Evolutionary conservation across 768 basidiomycete genomes (phyloP), one percentile per base, ranked within the genome.

Genomic region (Lentinus brumalis): DNA sequence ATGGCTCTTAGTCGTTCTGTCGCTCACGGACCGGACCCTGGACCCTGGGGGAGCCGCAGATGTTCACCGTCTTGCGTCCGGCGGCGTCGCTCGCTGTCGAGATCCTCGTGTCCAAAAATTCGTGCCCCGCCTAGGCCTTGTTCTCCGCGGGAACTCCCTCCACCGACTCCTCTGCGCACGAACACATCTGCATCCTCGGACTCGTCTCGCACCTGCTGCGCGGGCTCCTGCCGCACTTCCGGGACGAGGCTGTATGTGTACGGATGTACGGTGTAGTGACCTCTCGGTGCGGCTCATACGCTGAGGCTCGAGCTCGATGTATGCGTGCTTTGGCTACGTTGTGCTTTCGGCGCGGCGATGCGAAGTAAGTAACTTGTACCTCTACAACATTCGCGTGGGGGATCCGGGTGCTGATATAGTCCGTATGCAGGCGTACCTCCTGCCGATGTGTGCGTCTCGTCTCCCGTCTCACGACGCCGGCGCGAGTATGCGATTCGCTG

Each of bases 1-100:
- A 35, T 89, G 96, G 35, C 62, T 82, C 21, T 1, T 26, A 26
- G 21, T 26, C 21, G 21, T 2, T 26, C 21, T 26, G 88, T 86
- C 85, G 2, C 74, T 91, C 45, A 90, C 91, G 0, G 96, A 98
- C 71, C 83, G 95, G 44, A 96, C 96, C 3, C 83, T 98, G 14
- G 97, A 98, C 73, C 96, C 1, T 2, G 21, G 21, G 21, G 21
- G 21, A 26, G 21, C 21, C 21, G 21, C 21, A 98, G 73, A 98
- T 98, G 96, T 99, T 97, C 71, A 98, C 97, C 0, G 97, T 99
- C 81, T 98, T 1, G 97, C 96, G 0, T 86, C 94, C 0, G 93
- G 97, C 97, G 0, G 86, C 91, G 1, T 89, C 96, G 0, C 91
- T 90, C 0, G 95, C 94, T 0, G 96, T 98, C 1, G 97, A 99